Percentiles rank a stretch among this genome's conserved stretches.
Conservation (phyloP, 1,284 basidiomycete species). For the Vanrija sp. region DNA sequence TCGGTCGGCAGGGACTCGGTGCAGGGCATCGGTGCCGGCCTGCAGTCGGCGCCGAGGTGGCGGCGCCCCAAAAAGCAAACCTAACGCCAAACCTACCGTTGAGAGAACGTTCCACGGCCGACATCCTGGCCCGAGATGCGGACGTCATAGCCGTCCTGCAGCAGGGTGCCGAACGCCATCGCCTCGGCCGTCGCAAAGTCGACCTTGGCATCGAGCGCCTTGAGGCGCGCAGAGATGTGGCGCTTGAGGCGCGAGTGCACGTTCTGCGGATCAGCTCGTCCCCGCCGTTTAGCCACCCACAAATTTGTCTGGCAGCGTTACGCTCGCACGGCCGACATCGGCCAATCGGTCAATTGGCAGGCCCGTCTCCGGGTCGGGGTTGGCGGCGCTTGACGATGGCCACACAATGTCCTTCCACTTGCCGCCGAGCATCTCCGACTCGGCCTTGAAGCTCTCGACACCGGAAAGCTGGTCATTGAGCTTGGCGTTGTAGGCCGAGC, state of each 20-base stretch:
- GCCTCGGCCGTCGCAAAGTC: slow-evolving; percentile 89
- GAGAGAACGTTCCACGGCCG: slow-evolving; percentile 82
- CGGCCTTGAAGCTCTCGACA: slow-evolving; percentile 55
- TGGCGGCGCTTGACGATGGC: slow-evolving; percentile 60
- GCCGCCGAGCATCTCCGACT: slow-evolving; percentile 57
- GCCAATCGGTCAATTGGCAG: slow-evolving; percentile 56
- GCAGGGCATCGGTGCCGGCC: not conserved
- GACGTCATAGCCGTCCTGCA: slow-evolving; percentile 72
- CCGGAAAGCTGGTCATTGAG: slow-evolving; percentile 61
- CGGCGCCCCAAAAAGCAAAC: not conserved
- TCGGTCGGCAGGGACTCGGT: no score
- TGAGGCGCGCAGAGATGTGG: slow-evolving; percentile 72
- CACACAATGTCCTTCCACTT: slow-evolving; percentile 68
- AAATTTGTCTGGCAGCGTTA: slow-evolving; percentile 67
- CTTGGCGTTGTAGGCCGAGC: slow-evolving; percentile 58
- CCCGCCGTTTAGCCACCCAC: slow-evolving; percentile 52
- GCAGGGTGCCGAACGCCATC: slow-evolving; percentile 75
- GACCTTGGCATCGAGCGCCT: slow-evolving; percentile 65
- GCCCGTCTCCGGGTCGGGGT: slow-evolving; percentile 64
- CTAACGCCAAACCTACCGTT: slow-evolving; percentile 59
- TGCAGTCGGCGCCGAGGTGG: not conserved
- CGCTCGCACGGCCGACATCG: slow-evolving; percentile 64
- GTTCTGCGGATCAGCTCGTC: slow-evolving; percentile 52
- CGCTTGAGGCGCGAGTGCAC: slow-evolving; percentile 72
- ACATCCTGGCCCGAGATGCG: slow-evolving; percentile 87